Evolutionary conservation across 495 filamentous ascomycete species (phyloP), one percentile per base, ranked within the genome.

Genomic region (Annulohypoxylon nitens): DNA sequence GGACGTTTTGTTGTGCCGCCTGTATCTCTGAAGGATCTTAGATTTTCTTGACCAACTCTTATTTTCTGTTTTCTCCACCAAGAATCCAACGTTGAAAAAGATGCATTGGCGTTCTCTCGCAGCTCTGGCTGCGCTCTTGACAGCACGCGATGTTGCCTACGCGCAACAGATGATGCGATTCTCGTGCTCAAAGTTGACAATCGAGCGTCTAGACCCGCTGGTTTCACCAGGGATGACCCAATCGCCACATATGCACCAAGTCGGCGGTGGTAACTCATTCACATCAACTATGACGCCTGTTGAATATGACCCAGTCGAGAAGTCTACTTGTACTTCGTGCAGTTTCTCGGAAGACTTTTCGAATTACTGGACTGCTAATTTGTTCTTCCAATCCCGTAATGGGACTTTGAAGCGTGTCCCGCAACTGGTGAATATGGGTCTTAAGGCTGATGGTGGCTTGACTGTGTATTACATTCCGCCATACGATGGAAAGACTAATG

Each of bases 121-220:
- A 75, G 82, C 82, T 63, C 58, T 79, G 36, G 57, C 62, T 23
- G 81, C 82, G 74, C 80, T 86, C 64, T 76, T 86, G 47, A 54
- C 10, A 30, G 78, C 80, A 62, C 78, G 77, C 61, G 76, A 80
- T 64, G 66, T 9, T 25, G 81, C 73, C 20, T 70, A 68, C 12
- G 84, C 81, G 14, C 83, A 84, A 65, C 81, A 83, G 64, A 87
- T 87, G 85, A 75, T 88, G 61, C 69, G 74, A 25, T 75, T 78
- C 45, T 62, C 61, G 5, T 78, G 78, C 61, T 76, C 76, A 39
- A 70, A 67, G 30, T 54, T 76, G 25, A 71, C 68, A 10, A 74
- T 72, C 61, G 70, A 78, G 57, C 74, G 76, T 2, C 62, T 76
- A 0, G 76, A 78, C 58, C 76, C 74, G 20, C 45, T 78, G 45